These are phyloP conservation scores for Metarhizium sp. DNA, from an alignment of 2,329 filamentous ascomycete species.

Conservation along the genomic window DNA sequence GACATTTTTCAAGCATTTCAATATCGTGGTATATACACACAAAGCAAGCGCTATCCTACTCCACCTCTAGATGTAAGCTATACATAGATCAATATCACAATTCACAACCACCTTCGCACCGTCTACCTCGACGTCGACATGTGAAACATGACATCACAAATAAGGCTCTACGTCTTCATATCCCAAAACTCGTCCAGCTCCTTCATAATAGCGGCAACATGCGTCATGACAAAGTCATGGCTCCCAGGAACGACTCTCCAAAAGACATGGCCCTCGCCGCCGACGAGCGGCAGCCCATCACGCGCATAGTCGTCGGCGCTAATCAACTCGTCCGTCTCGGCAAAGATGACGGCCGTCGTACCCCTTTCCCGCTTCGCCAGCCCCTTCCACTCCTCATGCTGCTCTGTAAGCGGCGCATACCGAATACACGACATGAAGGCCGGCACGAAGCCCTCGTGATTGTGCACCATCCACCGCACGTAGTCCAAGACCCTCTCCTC, in stretches of 20 bases:
- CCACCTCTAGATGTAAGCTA: neutral
- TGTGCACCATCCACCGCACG: conserved; percentile 47
- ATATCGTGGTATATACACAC: neutral
- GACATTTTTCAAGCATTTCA: neutral
- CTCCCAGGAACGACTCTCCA: conserved; percentile 44
- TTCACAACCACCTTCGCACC: neutral
- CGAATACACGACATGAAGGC: conserved; percentile 51
- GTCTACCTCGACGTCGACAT: neutral
- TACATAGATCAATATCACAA: neutral
- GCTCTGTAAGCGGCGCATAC: conserved; percentile 42
- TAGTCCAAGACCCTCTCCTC: conserved; percentile 39
- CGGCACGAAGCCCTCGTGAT: conserved; percentile 49
- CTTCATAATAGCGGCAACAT: conserved; percentile 31
- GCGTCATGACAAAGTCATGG: conserved; percentile 57
- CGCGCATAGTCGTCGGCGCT: conserved; percentile 36
- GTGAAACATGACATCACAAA: too few species aligned
- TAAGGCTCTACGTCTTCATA: conserved; percentile 2
- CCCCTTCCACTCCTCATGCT: conserved; percentile 39
- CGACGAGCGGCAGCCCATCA: conserved; percentile 41
- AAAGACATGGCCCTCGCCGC: conserved; percentile 36
- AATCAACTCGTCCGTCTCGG: conserved; percentile 42
- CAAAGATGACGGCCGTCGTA: conserved; percentile 43
- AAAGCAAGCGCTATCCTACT: neutral
- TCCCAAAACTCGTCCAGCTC: conserved; percentile 41
- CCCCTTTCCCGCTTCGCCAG: conserved; percentile 32